Evolutionary conservation across 1,139 yeast genomes (phyloP).

Genomic region (Nakaseomyces uthaithaninus): DNA sequence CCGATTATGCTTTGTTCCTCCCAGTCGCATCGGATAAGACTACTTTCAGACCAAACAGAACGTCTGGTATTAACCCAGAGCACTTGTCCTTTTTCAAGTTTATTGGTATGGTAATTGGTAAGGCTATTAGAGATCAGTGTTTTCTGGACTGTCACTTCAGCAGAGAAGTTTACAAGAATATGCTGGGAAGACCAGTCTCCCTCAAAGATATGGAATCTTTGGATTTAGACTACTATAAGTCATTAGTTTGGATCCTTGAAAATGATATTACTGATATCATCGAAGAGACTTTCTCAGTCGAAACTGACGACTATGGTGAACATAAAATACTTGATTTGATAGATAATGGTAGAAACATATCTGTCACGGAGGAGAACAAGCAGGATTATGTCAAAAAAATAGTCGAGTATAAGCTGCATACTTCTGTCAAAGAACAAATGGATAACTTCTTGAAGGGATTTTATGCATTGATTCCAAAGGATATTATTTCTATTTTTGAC

Average conservation of each 20-base stretch:
- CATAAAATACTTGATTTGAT: constrained; percentile 70
- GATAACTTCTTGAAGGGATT: constrained; percentile 80
- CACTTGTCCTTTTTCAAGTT: constrained; percentile 89
- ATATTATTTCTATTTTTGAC: constrained; percentile 78
- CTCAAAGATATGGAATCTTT: constrained; percentile 92
- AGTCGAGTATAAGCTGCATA: constrained; percentile 78
- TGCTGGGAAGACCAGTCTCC: constrained; percentile 73
- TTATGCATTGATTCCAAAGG: constrained; percentile 87
- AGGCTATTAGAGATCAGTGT: constrained; percentile 83
- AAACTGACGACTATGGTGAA: constrained; percentile 90
- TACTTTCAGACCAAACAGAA: constrained; percentile 91
- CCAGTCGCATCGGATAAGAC: constrained; percentile 92
- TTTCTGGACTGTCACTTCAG: constrained; percentile 92
- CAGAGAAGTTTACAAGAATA: constrained; percentile 85
- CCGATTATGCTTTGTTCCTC: constrained; percentile 86
- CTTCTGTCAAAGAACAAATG: constrained; percentile 82
- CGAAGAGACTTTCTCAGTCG: constrained; percentile 92
- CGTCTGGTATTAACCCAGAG: constrained; percentile 88
- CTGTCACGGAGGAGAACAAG: constrained; percentile 87
- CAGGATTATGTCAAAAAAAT: constrained; percentile 79
- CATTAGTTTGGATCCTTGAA: constrained; percentile 92
- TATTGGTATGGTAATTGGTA: constrained; percentile 89
- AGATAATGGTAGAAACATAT: constrained; percentile 72
- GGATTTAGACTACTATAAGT: constrained; percentile 87
- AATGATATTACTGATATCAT: constrained; percentile 94